Evolutionary conservation across 768 basidiomycete species (phyloP).

Genomic region (Leccinum boreale): DNA sequence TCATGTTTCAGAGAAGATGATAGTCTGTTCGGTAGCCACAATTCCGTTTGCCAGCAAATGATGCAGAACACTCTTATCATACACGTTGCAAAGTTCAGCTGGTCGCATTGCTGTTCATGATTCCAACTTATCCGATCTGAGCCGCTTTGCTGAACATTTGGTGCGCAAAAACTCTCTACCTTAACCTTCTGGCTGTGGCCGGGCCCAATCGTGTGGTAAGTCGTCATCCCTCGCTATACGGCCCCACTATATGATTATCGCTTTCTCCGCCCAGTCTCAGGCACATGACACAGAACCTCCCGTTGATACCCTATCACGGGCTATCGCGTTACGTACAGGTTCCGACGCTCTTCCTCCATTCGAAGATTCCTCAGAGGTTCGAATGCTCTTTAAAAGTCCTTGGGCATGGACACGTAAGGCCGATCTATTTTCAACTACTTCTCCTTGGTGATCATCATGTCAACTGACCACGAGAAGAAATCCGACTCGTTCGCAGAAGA

Average conservation of each 20-base stretch:
- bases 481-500: slow-evolving; percentile 5
- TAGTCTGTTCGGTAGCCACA: no score
- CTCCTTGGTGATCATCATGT: slow-evolving; percentile 7
- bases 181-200: no score
- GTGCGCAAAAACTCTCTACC: no score
- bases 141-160: background rate
- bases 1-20: no score
- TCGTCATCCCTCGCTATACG: no score
- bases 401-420: background rate
- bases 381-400: background rate
- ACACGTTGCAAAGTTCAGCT: no score
- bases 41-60: no score
- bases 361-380: background rate
- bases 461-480: slow-evolving; percentile 16
- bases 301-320: background rate
- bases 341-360: background rate
- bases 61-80: no score
- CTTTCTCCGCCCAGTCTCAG: background rate
- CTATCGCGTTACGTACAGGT: background rate
- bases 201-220: no score
- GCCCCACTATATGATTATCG: no score
- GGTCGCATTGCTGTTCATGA: background rate
- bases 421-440: background rate
- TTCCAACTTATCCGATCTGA: background rate
- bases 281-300: background rate